These are phyloP conservation scores for Phytophthora agathidicida DNA, from an alignment of 352 stramenopile genomes.

Conservation along the genomic window DNA sequence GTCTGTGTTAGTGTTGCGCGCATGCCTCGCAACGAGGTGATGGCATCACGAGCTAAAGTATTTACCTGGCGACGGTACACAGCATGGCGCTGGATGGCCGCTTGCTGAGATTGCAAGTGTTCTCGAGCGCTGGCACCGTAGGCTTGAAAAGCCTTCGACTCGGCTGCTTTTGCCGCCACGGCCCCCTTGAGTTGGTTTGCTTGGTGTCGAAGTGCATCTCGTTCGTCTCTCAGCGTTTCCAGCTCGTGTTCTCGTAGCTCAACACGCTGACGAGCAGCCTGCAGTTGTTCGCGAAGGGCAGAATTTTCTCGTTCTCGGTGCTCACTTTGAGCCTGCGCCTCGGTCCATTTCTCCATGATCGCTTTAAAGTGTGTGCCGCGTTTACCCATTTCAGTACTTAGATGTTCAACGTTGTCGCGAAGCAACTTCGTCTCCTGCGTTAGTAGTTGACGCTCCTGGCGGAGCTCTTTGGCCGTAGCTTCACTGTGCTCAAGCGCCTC, in stretches of 20 bases:
- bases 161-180: constrained; percentile 69
- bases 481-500: constrained; percentile 51
- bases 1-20: constrained; percentile 47
- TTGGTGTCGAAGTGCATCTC: constrained; percentile 69
- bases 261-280: constrained; percentile 39
- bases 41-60: constrained; percentile 46
- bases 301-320: constrained; percentile 58
- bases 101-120: constrained; percentile 62
- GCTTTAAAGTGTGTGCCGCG: constrained; percentile 63
- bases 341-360: constrained; percentile 78
- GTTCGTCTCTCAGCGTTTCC: constrained; percentile 56
- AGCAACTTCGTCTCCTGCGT: constrained; percentile 62
- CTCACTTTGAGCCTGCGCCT: constrained; percentile 66
- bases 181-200: constrained; percentile 75
- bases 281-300: constrained; percentile 62
- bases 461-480: constrained; percentile 45
- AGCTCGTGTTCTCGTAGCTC: constrained; percentile 48
- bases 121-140: constrained; percentile 69
- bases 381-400: constrained; percentile 63
- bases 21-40: constrained; percentile 44
- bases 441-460: constrained; percentile 54
- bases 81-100: constrained; percentile 55
- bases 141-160: constrained; percentile 75
- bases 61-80: constrained; percentile 62
- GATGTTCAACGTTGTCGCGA: constrained; percentile 54